phyloP scores from a whole-genome alignment of 495 filamentous ascomycete genomes.

The Aspergillus homomorphus region DNA sequence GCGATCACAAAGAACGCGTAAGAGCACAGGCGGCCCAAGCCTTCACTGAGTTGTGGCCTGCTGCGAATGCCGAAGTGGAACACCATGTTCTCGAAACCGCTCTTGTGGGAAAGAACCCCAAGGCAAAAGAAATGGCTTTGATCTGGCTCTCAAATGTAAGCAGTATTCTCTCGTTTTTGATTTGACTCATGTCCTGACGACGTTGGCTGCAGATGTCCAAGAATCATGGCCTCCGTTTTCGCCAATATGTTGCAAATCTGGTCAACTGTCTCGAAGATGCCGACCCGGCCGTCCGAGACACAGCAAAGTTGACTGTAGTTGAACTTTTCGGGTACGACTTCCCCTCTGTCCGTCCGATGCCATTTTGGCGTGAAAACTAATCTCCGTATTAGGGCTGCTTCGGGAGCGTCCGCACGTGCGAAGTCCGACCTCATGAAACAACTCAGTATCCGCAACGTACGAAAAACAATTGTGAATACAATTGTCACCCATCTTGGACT shows the following conservation, averaged over 20 bases:
- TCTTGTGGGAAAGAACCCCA: conserved; percentile 73
- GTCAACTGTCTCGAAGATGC: conserved; percentile 88
- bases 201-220: conserved; percentile 62
- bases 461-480: conserved; percentile 75
- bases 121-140: conserved; percentile 78
- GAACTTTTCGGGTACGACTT: conserved; percentile 72
- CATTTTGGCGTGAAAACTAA: conserved; percentile 11
- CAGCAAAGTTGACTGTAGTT: conserved; percentile 75
- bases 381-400: neutral
- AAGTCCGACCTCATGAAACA: conserved; percentile 87
- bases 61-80: conserved; percentile 69
- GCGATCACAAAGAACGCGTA: conserved; percentile 82
- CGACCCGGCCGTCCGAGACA: conserved; percentile 78
- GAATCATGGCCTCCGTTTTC: conserved; percentile 72
- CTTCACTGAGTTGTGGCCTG: conserved; percentile 67
- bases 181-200: conserved; percentile 15
- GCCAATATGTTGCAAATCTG: conserved; percentile 73
- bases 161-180: conserved; percentile 24
- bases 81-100: conserved; percentile 71
- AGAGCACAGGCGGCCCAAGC: conserved; percentile 67
- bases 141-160: conserved; percentile 71
- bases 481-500: conserved; percentile 72
- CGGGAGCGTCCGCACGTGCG: conserved; percentile 70
- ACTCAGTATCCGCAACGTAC: conserved; percentile 71
- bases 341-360: conserved; percentile 4